Percentiles rank a stretch among this genome's conserved stretches.
phyloP scores from a whole-genome alignment of 176 grass and related monocot species.

The Carex littledalei region DNA sequence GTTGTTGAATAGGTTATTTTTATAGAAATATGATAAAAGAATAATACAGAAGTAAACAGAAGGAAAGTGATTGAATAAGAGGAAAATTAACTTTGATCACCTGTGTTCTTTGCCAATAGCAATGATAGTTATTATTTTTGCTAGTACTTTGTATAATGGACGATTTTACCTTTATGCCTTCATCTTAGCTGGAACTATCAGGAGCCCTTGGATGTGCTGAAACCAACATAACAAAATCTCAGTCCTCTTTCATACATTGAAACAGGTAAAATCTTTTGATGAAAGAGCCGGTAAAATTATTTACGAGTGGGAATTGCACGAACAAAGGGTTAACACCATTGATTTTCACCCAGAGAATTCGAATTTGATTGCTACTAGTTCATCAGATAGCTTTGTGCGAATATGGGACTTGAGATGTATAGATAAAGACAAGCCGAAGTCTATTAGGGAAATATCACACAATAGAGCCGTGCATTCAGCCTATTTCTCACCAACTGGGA shows the following conservation, averaged over 20 bases:
- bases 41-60: not conserved
- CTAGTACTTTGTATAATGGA: not conserved
- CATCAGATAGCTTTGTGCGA: slow-evolving; percentile 46
- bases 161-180: not conserved
- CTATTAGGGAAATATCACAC: slow-evolving; percentile 42
- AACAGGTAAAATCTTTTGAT: slow-evolving; percentile 61
- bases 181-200: not conserved
- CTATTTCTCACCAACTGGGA: slow-evolving; percentile 82
- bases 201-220: not conserved
- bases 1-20: not conserved
- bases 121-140: not conserved
- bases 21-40: not conserved
- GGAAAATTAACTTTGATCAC: not conserved
- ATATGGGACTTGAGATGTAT: slow-evolving; percentile 71
- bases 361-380: slow-evolving; percentile 66
- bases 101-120: not conserved
- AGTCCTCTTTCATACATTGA: not conserved
- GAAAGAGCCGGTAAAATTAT: slow-evolving; percentile 45
- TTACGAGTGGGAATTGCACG: slow-evolving; percentile 47
- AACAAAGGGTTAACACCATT: slow-evolving; percentile 53
- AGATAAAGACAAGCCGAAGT: slow-evolving; percentile 35
- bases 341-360: slow-evolving; percentile 60
- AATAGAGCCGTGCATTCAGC: slow-evolving; percentile 54
- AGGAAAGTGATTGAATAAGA: not conserved
- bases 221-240: not conserved